These are phyloP conservation scores for Artemisia argyi DNA, from an alignment of 129 eudicot genomes.

Conservation along the genomic window DNA sequence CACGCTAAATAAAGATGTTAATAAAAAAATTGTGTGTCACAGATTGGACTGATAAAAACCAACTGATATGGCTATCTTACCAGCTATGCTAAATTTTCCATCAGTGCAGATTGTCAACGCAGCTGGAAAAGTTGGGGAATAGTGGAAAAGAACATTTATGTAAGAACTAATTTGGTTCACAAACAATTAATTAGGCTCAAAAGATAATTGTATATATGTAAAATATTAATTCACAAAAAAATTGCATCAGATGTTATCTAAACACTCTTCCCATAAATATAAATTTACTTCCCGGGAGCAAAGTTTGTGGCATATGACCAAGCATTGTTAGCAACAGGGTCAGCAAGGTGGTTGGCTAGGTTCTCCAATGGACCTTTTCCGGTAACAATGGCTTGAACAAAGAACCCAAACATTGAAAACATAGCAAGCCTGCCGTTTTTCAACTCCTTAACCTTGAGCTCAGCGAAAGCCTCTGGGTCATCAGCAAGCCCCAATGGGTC, in stretches of 20 bases:
- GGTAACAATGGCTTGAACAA: conserved; percentile 35
- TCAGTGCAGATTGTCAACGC: no score
- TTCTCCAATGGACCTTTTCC: conserved; percentile 37
- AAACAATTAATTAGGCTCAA: no score
- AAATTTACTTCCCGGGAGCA: conserved; percentile 30
- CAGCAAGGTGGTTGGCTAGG: conserved; percentile 28
- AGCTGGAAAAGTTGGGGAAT: no score
- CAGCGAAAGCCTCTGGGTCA: conserved; percentile 32
- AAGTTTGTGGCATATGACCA: conserved; percentile 35
- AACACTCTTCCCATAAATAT: background rate
- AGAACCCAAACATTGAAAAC: conserved; percentile 36
- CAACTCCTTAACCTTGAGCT: no score
- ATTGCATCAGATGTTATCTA: background rate
- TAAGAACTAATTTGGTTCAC: no score
- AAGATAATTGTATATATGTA: no score
- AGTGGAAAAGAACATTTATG: no score
- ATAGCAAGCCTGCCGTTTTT: conserved; percentile 13
- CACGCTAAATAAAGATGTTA: no score
- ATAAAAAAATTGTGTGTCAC: no score
- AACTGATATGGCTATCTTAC: no score
- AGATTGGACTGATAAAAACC: no score
- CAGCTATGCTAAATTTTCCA: no score
- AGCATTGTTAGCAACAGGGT: conserved; percentile 33
- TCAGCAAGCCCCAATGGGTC: conserved; percentile 35
- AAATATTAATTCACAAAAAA: background rate